Evolutionary conservation across 2,329 filamentous ascomycete species (phyloP), one percentile per base, ranked within the genome.

Genomic region (Ceratocystis albifundus): DNA sequence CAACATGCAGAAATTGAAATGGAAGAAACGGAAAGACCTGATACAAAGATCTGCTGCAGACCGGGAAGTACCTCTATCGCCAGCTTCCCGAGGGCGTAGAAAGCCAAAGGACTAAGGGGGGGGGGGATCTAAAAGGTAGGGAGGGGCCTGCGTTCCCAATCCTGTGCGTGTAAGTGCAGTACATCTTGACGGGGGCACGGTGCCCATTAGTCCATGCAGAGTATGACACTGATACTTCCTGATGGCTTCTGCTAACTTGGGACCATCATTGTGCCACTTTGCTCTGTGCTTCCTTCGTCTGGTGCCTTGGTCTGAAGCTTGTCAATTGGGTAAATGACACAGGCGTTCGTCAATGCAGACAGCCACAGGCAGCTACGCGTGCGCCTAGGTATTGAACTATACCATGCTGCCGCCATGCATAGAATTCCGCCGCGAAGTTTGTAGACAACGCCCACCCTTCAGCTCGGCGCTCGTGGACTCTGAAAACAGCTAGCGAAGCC

Each of bases 311-410:
- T 25, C 22, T 53, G 48, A 22, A 30, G 20, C 53, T 7, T 8
- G 15, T 32, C 25, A 28, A 32, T 17, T n/a, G 25, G 53, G 17
- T 20, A 7, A 32, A 59, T 59, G 53, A 30, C 53, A 59, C 53
- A 59, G 53, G 25, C 32, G 53, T 32, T 59, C 28, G 53, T 59
- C 53, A 59, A 59, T 59, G 28, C 53, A n/a, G n/a, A n/a, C n/a
- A n/a, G n/a, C n/a, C n/a, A n/a, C n/a, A n/a, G n/a, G n/a, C n/a
- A 59, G n/a, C 53, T 59, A 17, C 6, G 6, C 32, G 10, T 36
- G 32, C 0, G 8, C 12, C 32, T n/a, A 5, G 17, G 12, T n/a
- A 17, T 36, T 30, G 53, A 17, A 36, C n/a, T n/a, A 30, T 20
- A 59, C 36, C 53, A 59, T 59, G 53, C 28, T 36, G 25, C 22